Percentiles rank a stretch among this genome's conserved stretches.
Evolutionary conservation across 768 basidiomycete genomes (phyloP).

Genomic region (Xanthoconium purpureum): DNA sequence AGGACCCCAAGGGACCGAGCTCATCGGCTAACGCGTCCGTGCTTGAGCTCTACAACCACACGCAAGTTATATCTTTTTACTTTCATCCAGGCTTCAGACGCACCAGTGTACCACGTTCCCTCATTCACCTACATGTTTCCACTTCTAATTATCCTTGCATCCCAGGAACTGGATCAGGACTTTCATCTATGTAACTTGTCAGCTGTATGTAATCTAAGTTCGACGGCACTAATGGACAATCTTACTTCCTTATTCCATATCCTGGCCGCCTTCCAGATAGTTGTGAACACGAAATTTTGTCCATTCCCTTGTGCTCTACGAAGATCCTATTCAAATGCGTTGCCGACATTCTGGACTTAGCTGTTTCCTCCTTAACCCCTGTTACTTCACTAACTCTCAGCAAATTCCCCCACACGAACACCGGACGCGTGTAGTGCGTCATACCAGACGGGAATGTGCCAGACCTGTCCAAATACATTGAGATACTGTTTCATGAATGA

Average conservation of each 20-base stretch:
- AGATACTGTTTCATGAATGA: not conserved
- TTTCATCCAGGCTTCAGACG: not conserved
- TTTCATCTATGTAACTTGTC: constrained; percentile 1
- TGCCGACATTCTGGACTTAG: not conserved
- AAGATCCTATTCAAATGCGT: not conserved
- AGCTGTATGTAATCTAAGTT: not conserved
- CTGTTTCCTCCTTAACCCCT: constrained; percentile 3
- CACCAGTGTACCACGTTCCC: not conserved
- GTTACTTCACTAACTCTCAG: constrained; percentile 1
- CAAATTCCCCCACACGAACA: constrained; percentile 1
- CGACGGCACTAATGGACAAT: not conserved
- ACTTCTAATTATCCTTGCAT: constrained; percentile 5
- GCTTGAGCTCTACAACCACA: not conserved
- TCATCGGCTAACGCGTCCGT: constrained; percentile 10
- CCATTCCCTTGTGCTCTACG: constrained; percentile 5
- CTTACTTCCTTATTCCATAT: not conserved
- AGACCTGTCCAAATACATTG: constrained; percentile 2
- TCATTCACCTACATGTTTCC: not conserved
- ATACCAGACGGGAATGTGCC: constrained; percentile 11
- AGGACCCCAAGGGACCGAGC: constrained; percentile 25
- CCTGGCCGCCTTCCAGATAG: not conserved
- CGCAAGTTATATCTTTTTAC: not conserved
- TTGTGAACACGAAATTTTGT: not conserved
- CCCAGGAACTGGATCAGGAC: constrained; percentile 23
- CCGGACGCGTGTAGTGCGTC: constrained; percentile 4